These are phyloP conservation scores for Tulasnella sp. DNA, from an alignment of 768 basidiomycete species.

Conservation along the genomic window DNA sequence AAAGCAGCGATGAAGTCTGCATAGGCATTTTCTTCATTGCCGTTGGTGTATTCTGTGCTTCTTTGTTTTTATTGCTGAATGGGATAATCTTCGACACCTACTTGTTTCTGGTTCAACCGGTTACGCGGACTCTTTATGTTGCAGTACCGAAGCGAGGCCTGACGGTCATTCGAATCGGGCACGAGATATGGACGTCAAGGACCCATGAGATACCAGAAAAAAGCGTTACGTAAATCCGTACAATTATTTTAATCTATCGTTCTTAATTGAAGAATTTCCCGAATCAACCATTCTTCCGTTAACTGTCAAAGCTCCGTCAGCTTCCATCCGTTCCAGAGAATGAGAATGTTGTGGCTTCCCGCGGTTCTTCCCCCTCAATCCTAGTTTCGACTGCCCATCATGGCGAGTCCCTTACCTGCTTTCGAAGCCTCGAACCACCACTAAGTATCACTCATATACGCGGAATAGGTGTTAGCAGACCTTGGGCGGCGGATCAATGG, in stretches of 20 bases:
- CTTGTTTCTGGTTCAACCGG: background rate
- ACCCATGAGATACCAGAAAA: background rate
- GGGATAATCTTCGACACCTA: background rate
- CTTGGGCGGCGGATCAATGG: slow-evolving; percentile 90
- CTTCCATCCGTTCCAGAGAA: background rate
- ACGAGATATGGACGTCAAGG: too few species aligned
- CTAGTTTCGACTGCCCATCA: slow-evolving; percentile 9
- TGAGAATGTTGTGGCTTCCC: background rate
- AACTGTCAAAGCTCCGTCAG: background rate
- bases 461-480: slow-evolving; percentile 89
- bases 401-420: background rate
- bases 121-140: background rate
- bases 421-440: background rate
- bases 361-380: slow-evolving; percentile 2
- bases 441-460: background rate
- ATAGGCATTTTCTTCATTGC: background rate
- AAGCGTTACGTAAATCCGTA: background rate
- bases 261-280: background rate
- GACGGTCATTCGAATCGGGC: too few species aligned
- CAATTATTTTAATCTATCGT: background rate
- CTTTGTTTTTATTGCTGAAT: background rate
- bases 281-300: background rate
- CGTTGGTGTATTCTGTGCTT: background rate
- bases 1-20: slow-evolving; percentile 49
- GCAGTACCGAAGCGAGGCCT: background rate